phyloP scores from a whole-genome alignment of 306 rosid genomes.

The Prunus davidiana region DNA sequence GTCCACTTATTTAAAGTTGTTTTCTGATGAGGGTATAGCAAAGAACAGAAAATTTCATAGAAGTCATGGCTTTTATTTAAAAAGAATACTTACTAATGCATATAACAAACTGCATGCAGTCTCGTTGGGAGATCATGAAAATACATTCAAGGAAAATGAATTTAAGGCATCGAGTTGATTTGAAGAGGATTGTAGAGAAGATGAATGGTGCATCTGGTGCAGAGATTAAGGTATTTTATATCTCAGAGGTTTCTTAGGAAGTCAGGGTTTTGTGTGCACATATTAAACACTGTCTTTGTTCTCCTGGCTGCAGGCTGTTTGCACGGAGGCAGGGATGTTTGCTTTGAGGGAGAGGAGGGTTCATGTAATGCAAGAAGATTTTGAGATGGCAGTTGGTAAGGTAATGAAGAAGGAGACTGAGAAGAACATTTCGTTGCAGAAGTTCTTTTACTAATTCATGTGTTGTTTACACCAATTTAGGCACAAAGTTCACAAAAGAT shows the following conservation, averaged over 20 bases:
- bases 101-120: slow-evolving; percentile 60
- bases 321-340: slow-evolving; percentile 99
- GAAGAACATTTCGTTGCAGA: slow-evolving; percentile 91
- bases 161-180: slow-evolving; percentile 95
- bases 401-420: slow-evolving; percentile 97
- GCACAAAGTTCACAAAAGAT: too few species aligned
- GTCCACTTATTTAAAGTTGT: too few species aligned
- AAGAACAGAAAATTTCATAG: too few species aligned
- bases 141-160: slow-evolving; percentile 99
- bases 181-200: slow-evolving; percentile 97
- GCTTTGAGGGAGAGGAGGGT: slow-evolving; percentile 96
- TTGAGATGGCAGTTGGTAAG: slow-evolving; percentile 99
- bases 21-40: too few species aligned
- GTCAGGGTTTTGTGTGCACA: not conserved
- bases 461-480: too few species aligned
- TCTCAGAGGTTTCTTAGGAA: not conserved
- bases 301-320: slow-evolving; percentile 66
- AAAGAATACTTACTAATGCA: not conserved
- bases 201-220: slow-evolving; percentile 99
- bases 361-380: slow-evolving; percentile 94
- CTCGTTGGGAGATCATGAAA: slow-evolving; percentile 88
- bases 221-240: slow-evolving; percentile 73
- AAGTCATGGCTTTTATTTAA: too few species aligned
- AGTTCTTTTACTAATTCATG: slow-evolving; percentile 30
- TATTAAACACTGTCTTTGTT: not conserved